A percentile compares a stretch with the other conserved stretches of the same genome.
phyloP scores from a whole-genome alignment of 129 eudicot genomes.

The Helianthus tuberosus region DNA sequence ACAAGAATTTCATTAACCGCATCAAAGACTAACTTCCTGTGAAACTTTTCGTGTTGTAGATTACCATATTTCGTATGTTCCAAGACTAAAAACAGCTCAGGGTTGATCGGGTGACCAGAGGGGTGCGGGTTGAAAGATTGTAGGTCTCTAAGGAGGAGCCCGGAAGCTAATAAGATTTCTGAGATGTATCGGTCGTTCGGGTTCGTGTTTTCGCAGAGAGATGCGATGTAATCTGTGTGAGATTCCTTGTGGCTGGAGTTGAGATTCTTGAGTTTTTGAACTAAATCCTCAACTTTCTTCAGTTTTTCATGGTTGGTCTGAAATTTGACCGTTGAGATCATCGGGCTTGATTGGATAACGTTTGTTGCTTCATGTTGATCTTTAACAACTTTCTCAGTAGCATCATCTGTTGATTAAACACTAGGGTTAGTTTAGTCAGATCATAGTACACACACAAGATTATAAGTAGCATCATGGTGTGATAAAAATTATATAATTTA shows the following conservation, averaged over 20 bases:
- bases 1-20: constrained; percentile 69
- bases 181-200: constrained; percentile 76
- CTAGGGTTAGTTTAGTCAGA: background rate
- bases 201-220: constrained; percentile 71
- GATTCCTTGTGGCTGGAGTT: constrained; percentile 74
- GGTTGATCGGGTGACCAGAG: constrained; percentile 85
- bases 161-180: constrained; percentile 78
- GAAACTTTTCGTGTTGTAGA: constrained; percentile 42
- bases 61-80: constrained; percentile 75
- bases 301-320: constrained; percentile 47
- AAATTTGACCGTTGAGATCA: constrained; percentile 8
- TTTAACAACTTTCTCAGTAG: constrained; percentile 6
- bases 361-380: constrained; percentile 36
- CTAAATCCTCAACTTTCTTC: constrained; percentile 66
- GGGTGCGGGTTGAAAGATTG: constrained; percentile 73
- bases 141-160: constrained; percentile 82
- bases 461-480: no score
- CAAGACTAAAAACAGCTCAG: constrained; percentile 71
- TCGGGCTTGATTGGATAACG: constrained; percentile 11
- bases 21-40: constrained; percentile 80
- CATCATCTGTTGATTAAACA: constrained; percentile 39
- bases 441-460: no score
- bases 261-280: constrained; percentile 69
- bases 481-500: no score
- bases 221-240: constrained; percentile 82